Percentiles rank a stretch among this genome's conserved stretches.
These are phyloP conservation scores for Hanseniaspora clermontiae DNA, from an alignment of 805 yeast genomes.

Conservation along the genomic window DNA sequence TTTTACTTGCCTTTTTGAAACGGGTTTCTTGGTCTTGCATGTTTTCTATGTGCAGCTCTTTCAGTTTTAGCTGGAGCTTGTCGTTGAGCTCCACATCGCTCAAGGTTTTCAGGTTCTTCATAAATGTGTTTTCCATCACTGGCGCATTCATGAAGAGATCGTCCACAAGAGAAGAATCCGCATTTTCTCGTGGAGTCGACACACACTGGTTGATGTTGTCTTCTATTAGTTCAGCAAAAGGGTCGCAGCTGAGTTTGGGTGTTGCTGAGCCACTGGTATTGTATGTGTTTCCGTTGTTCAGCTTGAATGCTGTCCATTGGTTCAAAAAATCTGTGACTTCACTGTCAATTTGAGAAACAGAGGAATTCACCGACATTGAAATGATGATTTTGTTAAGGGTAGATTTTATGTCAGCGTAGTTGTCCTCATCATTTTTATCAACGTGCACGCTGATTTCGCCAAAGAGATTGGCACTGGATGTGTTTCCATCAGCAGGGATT, in stretches of 20 bases:
- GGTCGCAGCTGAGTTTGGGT: neutral
- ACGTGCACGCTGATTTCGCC: neutral
- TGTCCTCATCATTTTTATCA: neutral
- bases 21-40: constrained; percentile 9
- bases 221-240: neutral
- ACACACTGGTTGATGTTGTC: neutral
- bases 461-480: neutral
- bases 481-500: neutral
- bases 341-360: neutral
- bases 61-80: constrained; percentile 23
- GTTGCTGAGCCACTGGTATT: neutral
- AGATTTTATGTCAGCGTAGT: neutral
- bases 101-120: constrained; percentile 14
- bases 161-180: neutral
- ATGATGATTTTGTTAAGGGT: neutral
- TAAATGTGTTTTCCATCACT: neutral
- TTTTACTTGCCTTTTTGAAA: constrained; percentile 19
- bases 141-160: neutral
- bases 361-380: neutral
- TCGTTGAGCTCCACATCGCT: constrained; percentile 24
- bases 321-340: constrained; percentile 1
- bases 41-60: constrained; percentile 24
- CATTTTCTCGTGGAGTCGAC: neutral
- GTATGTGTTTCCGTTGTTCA: neutral
- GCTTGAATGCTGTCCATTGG: constrained; percentile 1